Percentiles rank a stretch among this genome's conserved stretches.
Conservation (phyloP, 2,329 filamentous ascomycete species). For the Dothistroma pini region DNA sequence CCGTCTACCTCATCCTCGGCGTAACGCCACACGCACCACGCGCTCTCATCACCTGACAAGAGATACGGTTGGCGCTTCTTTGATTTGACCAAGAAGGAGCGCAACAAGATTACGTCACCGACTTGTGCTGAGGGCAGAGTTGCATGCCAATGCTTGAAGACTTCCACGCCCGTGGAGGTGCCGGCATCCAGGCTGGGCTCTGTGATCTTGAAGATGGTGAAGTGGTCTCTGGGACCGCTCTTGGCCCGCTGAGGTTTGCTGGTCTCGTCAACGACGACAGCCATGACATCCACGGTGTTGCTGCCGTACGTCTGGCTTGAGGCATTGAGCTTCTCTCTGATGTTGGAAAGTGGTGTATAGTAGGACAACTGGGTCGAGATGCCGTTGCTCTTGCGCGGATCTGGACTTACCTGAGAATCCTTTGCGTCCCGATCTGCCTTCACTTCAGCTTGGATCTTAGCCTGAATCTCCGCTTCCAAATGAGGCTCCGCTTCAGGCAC, state of each 20-base stretch:
- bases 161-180: constrained; percentile 34
- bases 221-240: constrained; percentile 43
- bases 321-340: constrained; percentile 40
- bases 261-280: constrained; percentile 38
- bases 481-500: not conserved
- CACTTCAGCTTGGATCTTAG: not conserved
- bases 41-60: constrained; percentile 41
- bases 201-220: constrained; percentile 41
- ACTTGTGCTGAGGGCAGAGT: constrained; percentile 40
- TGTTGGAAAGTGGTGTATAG: constrained; percentile 43
- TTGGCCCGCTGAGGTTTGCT: constrained; percentile 38
- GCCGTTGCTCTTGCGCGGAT: constrained; percentile 26
- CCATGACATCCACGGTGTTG: constrained; percentile 43
- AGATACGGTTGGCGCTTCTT: constrained; percentile 37
- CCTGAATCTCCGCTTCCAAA: not conserved
- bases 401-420: not conserved
- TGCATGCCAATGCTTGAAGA: constrained; percentile 43
- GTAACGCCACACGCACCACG: constrained; percentile 48
- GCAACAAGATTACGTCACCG: constrained; percentile 46
- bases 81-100: constrained; percentile 43
- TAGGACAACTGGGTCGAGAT: constrained; percentile 42
- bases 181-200: constrained; percentile 33
- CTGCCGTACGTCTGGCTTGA: constrained; percentile 32
- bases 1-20: constrained; percentile 26
- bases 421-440: not conserved